phyloP scores from a whole-genome alignment of 2,329 filamentous ascomycete genomes.

The Fusarium annulatum region DNA sequence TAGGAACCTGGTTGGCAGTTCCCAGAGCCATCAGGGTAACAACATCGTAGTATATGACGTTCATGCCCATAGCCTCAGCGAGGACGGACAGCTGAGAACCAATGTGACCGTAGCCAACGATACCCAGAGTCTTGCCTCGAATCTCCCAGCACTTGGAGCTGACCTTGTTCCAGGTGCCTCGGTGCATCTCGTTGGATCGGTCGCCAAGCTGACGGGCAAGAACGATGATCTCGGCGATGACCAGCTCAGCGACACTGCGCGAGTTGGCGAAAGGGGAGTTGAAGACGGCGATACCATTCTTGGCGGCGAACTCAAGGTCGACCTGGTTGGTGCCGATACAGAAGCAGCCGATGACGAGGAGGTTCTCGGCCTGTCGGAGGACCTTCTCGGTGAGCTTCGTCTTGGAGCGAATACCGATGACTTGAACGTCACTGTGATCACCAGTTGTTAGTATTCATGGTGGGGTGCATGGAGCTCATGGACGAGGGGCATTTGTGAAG shows the following conservation, averaged over 20 bases:
- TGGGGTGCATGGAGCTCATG: slow-evolving; percentile 8
- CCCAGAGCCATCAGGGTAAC: slow-evolving; percentile 94
- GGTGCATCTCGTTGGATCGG: slow-evolving; percentile 93
- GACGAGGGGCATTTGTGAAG: slow-evolving; percentile 21
- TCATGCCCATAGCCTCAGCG: slow-evolving; percentile 98
- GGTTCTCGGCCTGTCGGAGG: slow-evolving; percentile 88
- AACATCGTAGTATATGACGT: slow-evolving; percentile 96
- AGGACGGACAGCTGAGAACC: slow-evolving; percentile 95
- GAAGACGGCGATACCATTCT: slow-evolving; percentile 94
- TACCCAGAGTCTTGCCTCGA: slow-evolving; percentile 94
- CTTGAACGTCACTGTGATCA: slow-evolving; percentile 82
- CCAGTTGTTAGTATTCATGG: slow-evolving; percentile 30
- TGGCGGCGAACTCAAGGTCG: slow-evolving; percentile 83
- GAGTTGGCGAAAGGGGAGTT: slow-evolving; percentile 99
- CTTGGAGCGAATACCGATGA: slow-evolving; percentile 98
- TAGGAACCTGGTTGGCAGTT: slow-evolving; percentile 84
- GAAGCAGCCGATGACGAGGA: slow-evolving; percentile 97
- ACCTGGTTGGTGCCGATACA: slow-evolving; percentile 99
- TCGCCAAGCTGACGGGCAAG: slow-evolving; percentile 94
- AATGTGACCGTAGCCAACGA: slow-evolving; percentile 97
- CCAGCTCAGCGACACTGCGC: slow-evolving; percentile 93
- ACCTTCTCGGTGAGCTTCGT: slow-evolving; percentile 91
- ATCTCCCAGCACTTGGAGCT: slow-evolving; percentile 98
- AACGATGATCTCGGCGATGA: slow-evolving; percentile 92
- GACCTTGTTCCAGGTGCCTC: slow-evolving; percentile 97